phyloP scores from a whole-genome alignment of 805 yeast genomes.

The Vanderwaltozyma yarrowii region DNA sequence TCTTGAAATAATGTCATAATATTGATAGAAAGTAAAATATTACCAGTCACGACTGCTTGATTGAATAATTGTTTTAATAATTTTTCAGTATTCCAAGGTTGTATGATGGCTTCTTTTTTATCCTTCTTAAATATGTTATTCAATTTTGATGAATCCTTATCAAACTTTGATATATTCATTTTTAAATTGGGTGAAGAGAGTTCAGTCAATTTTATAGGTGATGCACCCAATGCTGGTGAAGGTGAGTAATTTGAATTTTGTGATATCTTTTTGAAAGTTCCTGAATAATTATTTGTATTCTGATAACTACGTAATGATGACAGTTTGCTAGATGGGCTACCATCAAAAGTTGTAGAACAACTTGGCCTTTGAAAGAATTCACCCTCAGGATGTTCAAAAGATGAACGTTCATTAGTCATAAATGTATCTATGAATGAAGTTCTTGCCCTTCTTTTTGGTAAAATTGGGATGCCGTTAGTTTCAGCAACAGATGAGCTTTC shows the following conservation, averaged over 20 bases:
- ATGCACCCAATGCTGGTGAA: constrained; percentile 2
- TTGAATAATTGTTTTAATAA: constrained; percentile 22
- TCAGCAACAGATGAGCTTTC: background rate
- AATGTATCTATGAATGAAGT: constrained; percentile 27
- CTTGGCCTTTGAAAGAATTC: constrained; percentile 5
- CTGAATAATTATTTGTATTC: constrained; percentile 5
- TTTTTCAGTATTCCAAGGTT: constrained; percentile 26
- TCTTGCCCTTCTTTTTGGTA: constrained; percentile 14
- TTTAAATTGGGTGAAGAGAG: background rate
- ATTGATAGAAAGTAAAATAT: constrained; percentile 21
- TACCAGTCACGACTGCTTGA: constrained; percentile 26
- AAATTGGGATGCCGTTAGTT: constrained; percentile 15
- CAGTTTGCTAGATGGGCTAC: constrained; percentile 15
- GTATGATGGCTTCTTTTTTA: constrained; percentile 1
- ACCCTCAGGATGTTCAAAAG: constrained; percentile 8
- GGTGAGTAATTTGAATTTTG: background rate
- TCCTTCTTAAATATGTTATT: background rate
- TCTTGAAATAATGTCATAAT: constrained; percentile 25
- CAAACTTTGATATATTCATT: background rate
- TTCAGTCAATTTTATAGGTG: constrained; percentile 2
- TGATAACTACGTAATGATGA: constrained; percentile 10
- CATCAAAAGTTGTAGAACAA: constrained; percentile 4
- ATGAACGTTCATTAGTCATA: constrained; percentile 20
- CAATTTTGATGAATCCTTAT: background rate
- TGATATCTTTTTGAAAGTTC: constrained; percentile 5